Evolutionary conservation across 2,329 filamentous ascomycete genomes (phyloP), one percentile per base, ranked within the genome.

Genomic region (Xylaria sp.): DNA sequence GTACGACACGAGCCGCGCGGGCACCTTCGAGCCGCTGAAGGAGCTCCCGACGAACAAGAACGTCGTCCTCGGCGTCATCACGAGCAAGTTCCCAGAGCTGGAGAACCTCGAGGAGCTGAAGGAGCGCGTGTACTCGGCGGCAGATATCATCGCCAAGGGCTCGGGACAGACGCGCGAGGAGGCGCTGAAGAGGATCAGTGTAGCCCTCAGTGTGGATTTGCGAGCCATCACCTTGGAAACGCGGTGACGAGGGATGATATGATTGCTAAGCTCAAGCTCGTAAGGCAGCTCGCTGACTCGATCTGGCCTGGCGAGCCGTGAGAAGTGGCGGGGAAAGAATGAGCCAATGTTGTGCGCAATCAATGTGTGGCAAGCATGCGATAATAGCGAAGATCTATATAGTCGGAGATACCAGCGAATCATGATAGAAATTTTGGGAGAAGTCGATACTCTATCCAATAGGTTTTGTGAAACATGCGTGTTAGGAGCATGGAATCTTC

Each of bases 201-300:
- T 92, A 90, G 87, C 72, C 89, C 90, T 0, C 89, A 92, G 77
- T 91, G 89, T 73, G 89, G 88, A 2, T 91, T 91, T 75, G 91
- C 90, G 25, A 91, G 87, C 52, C 90, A 94, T 73, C 86, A 89
- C 66, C 86, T 86, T 70, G 91, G 90, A 0, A 92, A 94, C 73
- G 82, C 86, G 23, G 81, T 94, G 61, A 85, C 83, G 25, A 82
- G 85, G 66, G 84, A 91, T 43, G 89, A 91, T 67, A 90, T 92
- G 88, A 84, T 86, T 75, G 86, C 84, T 73, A 94, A 93, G 80
- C 77, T 94, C 72, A 81, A 85, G 71, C 78, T 93, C 51, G 89
- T 93, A 19, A 84, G 90, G 67, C 80, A 86, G 66, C 86, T 94
- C 68, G 90, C 91, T 1, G 84, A 92, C 73, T 85, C 88, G 67